These are phyloP conservation scores for Paragyromitra xinjiangensis DNA, from an alignment of 495 filamentous ascomycete genomes.

Conservation along the genomic window DNA sequence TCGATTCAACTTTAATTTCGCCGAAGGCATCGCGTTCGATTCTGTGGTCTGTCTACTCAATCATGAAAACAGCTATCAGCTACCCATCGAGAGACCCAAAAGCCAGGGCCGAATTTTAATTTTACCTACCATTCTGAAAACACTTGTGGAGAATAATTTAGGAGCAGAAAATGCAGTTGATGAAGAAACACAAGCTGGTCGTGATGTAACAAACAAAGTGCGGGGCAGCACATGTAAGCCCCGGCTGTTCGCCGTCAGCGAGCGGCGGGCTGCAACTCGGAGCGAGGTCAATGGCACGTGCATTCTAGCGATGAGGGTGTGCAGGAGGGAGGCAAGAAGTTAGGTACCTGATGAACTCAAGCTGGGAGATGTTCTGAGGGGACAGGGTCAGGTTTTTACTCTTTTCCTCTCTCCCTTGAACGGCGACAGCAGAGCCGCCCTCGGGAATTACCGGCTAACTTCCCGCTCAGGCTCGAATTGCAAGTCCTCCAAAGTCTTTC, in stretches of 20 bases:
- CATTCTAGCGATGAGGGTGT: constrained; percentile 23
- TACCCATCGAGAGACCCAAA: neutral
- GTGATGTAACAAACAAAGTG: constrained; percentile 40
- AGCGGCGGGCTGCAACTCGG: constrained; percentile 34
- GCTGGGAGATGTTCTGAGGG: constrained; percentile 23
- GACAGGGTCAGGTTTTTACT: constrained; percentile 24
- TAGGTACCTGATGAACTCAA: neutral
- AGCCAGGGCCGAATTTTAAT: neutral
- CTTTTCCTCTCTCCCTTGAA: neutral
- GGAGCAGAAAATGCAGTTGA: constrained; percentile 14
- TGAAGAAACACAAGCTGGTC: constrained; percentile 8
- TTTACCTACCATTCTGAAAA: constrained; percentile 50
- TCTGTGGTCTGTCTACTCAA: constrained; percentile 64
- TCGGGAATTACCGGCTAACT: constrained; percentile 46
- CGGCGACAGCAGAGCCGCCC: constrained; percentile 29
- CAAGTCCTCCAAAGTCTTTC: neutral
- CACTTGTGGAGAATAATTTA: constrained; percentile 49
- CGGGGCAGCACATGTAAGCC: constrained; percentile 41
- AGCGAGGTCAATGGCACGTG: constrained; percentile 43
- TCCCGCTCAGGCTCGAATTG: neutral
- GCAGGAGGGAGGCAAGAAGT: neutral
- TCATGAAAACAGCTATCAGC: constrained; percentile 6
- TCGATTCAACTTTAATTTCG: constrained; percentile 86
- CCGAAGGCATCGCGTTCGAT: constrained; percentile 97
- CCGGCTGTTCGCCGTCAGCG: constrained; percentile 13